phyloP scores from a whole-genome alignment of 306 rosid genomes.

The Ormosia semicastrata region DNA sequence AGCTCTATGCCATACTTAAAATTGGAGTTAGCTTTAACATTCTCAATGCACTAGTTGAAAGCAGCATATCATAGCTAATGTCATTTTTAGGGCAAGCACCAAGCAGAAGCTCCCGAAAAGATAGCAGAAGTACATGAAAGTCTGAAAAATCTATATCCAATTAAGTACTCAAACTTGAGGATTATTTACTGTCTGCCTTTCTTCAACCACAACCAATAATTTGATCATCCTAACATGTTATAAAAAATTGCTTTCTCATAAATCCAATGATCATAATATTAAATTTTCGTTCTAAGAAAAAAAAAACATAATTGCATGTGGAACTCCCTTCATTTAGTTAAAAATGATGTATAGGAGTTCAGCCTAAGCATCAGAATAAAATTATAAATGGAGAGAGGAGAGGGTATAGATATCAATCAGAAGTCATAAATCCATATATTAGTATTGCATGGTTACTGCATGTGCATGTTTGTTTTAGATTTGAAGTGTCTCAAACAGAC shows the following conservation, averaged over 20 bases:
- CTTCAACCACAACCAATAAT: conserved; percentile 6
- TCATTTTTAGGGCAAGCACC: background rate
- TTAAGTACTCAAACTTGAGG: background rate
- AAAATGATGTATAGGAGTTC: background rate
- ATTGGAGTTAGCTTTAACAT: background rate
- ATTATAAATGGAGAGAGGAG: background rate
- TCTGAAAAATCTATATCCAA: background rate
- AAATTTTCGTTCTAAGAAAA: background rate
- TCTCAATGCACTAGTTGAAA: background rate
- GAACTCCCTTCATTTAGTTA: background rate
- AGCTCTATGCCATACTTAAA: background rate
- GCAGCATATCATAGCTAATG: background rate
- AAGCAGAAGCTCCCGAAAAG: background rate
- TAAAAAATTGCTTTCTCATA: background rate
- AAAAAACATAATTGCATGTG: background rate
- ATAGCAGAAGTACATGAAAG: background rate
- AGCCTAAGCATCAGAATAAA: background rate
- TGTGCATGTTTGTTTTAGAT: background rate
- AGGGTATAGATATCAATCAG: background rate
- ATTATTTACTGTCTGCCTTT: background rate
- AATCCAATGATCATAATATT: background rate
- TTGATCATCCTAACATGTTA: background rate
- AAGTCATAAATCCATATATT: background rate
- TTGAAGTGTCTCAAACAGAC: background rate
- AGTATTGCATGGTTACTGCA: background rate